phyloP scores from a whole-genome alignment of 2,329 filamentous ascomycete species.

The Alternaria solani region DNA sequence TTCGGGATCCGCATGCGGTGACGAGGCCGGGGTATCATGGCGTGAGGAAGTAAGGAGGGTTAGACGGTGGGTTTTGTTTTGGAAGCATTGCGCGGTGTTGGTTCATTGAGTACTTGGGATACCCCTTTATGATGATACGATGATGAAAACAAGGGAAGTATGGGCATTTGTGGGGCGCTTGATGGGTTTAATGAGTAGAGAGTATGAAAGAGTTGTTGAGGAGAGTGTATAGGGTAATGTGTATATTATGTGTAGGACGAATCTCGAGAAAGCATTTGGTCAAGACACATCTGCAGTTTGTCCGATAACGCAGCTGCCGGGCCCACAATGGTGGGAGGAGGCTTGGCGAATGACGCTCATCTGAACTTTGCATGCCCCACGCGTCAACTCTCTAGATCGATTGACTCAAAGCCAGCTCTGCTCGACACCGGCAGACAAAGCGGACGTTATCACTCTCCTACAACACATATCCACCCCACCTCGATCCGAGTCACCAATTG shows the following conservation, averaged over 20 bases:
- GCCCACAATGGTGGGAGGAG: constrained; percentile 8
- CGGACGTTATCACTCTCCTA: fast-evolving
- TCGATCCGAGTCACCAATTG: background rate
- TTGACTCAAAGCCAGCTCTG: constrained; percentile 6
- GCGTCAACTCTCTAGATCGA: constrained; percentile 1
- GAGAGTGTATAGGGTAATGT: background rate
- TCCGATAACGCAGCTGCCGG: constrained; percentile 21
- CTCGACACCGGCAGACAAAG: background rate
- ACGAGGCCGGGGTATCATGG: constrained; percentile 17
- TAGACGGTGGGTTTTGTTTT: background rate
- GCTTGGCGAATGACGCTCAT: constrained; percentile 36
- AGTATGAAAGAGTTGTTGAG: background rate
- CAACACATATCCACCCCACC: fast-evolving
- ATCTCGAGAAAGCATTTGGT: no score
- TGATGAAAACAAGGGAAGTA: background rate
- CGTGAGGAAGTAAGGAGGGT: constrained; percentile 15
- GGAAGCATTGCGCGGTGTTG: constrained; percentile 5
- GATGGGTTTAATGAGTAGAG: background rate
- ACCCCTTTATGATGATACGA: constrained; percentile 4
- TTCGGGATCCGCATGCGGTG: constrained; percentile 35
- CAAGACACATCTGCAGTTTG: background rate
- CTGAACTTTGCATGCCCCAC: constrained; percentile 28
- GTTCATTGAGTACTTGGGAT: background rate
- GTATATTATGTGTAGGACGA: background rate
- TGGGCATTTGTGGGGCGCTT: background rate